Base-by-base conservation (phyloP, 495 filamentous ascomycete species). In the Antarctomyces pellizariae region DNA sequence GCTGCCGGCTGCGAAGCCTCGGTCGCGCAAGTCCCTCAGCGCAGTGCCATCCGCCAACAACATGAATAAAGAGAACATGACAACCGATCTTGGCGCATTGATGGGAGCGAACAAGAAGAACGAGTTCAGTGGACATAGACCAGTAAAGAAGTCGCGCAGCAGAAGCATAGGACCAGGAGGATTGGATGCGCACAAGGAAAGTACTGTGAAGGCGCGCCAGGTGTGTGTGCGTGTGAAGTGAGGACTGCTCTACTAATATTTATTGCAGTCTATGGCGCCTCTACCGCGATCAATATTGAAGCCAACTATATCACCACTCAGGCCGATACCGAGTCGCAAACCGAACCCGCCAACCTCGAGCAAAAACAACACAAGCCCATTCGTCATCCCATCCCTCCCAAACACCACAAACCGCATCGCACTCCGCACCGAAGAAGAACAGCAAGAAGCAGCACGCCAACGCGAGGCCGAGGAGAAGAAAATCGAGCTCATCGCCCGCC, bases 141-240 rank as follows among this genome's bases (percentile, higher is more conserved):
- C 47, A 5, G 57, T 55, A 25, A 78, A 72, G 48, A 90, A 89
- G 49, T 76, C 70, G 18, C 66, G 86, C 26, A 93, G 86, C 47
- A 93, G 92, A 50, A 92, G 82, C 45, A 65, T 97, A 34, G 86
- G 86, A 1, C 84, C 84, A 13, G 86, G 82, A 12, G 78, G 84
- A 27, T 50, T 92, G 17, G 80, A 82, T 53, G 67, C 67, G 28
- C 56, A 90, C 22, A 77, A 79, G 45, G 59, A 71, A 34, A 67
- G 65, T 12, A 65, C 57, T 41, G 83, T 77, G 7, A 93, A 93
- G 47, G 56, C 76, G 32, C 66, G 75, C 48, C 72, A 75, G 53
- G 79, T 80, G 67, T 34, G 47, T 2, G n/a, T n/a, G n/a, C n/a
- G n/a, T n/a, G n/a, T n/a, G n/a, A 26, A 30, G 15, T 26, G 15